A percentile compares a stretch with the other conserved stretches of the same genome.
Evolutionary conservation across 1,284 basidiomycete species (phyloP).

Genomic region (Apiotrichum akiyoshidainum): DNA sequence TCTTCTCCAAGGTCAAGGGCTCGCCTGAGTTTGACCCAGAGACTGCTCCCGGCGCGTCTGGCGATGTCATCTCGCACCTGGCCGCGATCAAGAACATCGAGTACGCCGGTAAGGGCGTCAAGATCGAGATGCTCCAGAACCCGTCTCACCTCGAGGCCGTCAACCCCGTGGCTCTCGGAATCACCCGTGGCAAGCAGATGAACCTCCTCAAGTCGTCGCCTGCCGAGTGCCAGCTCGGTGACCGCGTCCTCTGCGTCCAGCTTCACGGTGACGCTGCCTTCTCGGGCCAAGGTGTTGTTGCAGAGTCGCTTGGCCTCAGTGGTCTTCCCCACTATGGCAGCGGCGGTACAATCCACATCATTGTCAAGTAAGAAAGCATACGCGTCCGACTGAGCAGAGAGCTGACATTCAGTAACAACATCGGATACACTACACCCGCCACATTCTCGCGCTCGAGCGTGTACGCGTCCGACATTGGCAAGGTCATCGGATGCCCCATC

Average conservation of each 20-base stretch:
- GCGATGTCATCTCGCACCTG: conserved; percentile 83
- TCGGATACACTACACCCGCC: conserved; percentile 85
- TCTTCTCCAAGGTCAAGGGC: conserved; percentile 83
- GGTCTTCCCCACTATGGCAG: conserved; percentile 83
- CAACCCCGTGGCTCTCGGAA: conserved; percentile 78
- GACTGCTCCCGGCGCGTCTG: conserved; percentile 65
- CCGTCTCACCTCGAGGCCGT: conserved; percentile 84
- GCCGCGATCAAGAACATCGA: conserved; percentile 52
- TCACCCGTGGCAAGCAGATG: conserved; percentile 88
- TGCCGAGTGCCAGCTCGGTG: conserved; percentile 71
- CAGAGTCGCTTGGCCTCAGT: conserved; percentile 77
- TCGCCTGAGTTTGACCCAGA: conserved; percentile 61
- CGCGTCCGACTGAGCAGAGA: too few species aligned
- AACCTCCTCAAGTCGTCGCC: conserved; percentile 64
- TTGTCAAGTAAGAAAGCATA: conserved; percentile 70
- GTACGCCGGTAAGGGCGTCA: conserved; percentile 56
- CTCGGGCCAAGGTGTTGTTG: conserved; percentile 82
- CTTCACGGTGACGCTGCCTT: conserved; percentile 88
- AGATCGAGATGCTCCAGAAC: conserved; percentile 75
- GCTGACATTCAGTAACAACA: conserved; percentile 54
- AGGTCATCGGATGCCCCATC: conserved; percentile 83
- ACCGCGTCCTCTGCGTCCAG: conserved; percentile 80
- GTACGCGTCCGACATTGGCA: conserved; percentile 84
- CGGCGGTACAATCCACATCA: conserved; percentile 80
- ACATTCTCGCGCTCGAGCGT: conserved; percentile 74